Conservation (phyloP, 306 rosid genomes). For the Casuarina glauca region DNA sequence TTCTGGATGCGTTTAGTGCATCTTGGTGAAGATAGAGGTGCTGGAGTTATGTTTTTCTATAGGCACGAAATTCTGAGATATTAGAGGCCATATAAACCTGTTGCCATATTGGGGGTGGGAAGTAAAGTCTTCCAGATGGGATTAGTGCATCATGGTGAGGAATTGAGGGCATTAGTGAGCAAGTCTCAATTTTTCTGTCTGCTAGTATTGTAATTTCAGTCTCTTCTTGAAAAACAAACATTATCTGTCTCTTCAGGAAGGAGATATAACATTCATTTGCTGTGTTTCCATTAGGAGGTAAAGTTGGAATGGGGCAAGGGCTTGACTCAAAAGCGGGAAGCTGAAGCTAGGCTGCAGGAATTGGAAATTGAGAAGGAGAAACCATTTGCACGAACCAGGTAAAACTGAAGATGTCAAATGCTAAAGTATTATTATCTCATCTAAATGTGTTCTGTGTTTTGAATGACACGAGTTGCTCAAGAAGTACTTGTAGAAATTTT, state of each 20-base stretch:
- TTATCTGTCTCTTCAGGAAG: neutral
- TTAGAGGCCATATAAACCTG: neutral
- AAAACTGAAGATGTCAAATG: constrained; percentile 13
- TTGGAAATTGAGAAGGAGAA: constrained; percentile 81
- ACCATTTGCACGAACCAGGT: constrained; percentile 90
- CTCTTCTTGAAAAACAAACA: neutral
- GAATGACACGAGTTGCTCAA: neutral
- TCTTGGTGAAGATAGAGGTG: too few relatives aligned
- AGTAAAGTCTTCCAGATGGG: neutral
- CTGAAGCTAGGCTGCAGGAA: constrained; percentile 72
- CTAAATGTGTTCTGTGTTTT: constrained; percentile 1
- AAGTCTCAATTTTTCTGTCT: neutral
- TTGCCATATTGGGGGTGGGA: neutral
- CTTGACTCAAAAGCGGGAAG: constrained; percentile 93
- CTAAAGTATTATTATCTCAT: constrained; percentile 1
- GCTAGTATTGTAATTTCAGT: constrained; percentile 7
- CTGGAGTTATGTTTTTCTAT: neutral
- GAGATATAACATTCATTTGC: constrained; percentile 11
- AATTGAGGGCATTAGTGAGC: neutral
- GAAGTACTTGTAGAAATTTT: neutral
- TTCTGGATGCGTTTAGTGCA: too few relatives aligned
- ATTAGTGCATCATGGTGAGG: neutral
- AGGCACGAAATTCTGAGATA: neutral
- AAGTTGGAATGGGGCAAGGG: constrained; percentile 96
- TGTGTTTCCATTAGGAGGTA: constrained; percentile 61